phyloP scores from a whole-genome alignment of 2,329 filamentous ascomycete species.

The Aspergillus puulaauensis region DNA sequence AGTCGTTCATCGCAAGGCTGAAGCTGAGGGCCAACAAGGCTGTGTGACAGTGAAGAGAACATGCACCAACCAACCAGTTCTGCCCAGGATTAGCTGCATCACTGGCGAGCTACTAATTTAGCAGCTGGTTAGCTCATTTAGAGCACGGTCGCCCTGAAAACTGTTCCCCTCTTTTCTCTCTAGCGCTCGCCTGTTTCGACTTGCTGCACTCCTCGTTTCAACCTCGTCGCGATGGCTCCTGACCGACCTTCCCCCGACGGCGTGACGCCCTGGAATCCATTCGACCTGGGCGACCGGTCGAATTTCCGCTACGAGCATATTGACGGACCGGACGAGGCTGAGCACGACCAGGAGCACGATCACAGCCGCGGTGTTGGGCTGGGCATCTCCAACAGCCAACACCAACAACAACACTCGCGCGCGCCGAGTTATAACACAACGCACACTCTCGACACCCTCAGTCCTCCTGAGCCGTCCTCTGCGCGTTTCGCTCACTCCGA shows the following conservation, averaged over 20 bases:
- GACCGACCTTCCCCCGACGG: not conserved
- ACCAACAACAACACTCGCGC: not conserved
- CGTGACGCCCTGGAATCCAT: not conserved
- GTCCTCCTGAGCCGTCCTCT: not conserved
- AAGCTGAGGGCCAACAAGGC: too few relatives aligned
- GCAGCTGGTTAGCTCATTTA: too few relatives aligned
- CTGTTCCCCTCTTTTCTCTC: too few relatives aligned
- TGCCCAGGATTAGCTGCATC: too few relatives aligned
- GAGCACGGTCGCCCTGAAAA: too few relatives aligned
- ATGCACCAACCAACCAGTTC: too few relatives aligned
- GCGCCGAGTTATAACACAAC: not conserved
- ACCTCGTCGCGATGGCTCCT: not conserved
- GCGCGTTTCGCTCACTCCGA: not conserved
- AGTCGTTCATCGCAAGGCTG: too few relatives aligned
- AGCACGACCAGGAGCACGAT: not conserved
- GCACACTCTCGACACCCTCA: not conserved
- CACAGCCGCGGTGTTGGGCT: not conserved
- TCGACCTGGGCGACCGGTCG: conserved; percentile 3
- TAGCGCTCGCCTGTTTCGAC: too few relatives aligned
- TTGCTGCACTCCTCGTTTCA: not conserved
- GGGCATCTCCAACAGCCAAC: not conserved
- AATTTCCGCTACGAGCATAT: conserved; percentile 5
- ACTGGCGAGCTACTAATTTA: too few relatives aligned
- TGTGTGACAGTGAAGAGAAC: too few relatives aligned
- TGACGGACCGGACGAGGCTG: not conserved